These are phyloP conservation scores for Suhomyces anneliseae DNA, from an alignment of 1,139 yeast species.

Conservation along the genomic window DNA sequence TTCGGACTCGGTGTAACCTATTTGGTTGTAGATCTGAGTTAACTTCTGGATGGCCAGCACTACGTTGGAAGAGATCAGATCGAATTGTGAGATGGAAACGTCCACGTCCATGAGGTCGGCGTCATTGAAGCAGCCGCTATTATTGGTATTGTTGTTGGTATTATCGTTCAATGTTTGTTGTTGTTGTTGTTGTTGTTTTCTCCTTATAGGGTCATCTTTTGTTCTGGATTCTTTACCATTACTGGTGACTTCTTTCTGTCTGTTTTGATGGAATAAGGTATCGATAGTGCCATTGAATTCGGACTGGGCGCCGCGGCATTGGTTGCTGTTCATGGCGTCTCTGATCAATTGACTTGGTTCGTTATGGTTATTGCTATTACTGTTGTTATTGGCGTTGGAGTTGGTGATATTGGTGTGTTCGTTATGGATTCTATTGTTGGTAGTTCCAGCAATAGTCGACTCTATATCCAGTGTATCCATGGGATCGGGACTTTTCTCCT, in stretches of 20 bases:
- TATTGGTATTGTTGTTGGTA: not conserved
- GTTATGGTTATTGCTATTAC: no score
- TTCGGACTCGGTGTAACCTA: slow-evolving; percentile 41
- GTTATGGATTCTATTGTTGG: not conserved
- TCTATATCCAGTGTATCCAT: slow-evolving; percentile 14
- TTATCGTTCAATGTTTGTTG: not conserved
- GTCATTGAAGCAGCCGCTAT: no score
- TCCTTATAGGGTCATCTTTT: no score
- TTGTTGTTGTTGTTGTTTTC: not conserved
- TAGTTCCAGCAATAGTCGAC: slow-evolving; percentile 9
- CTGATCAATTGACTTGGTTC: no score
- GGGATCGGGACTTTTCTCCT: not conserved
- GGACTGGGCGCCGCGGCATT: no score
- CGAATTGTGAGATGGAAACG: slow-evolving; percentile 2
- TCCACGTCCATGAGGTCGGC: not conserved
- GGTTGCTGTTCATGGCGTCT: no score
- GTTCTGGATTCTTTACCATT: no score
- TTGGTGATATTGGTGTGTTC: not conserved
- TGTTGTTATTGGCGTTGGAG: not conserved
- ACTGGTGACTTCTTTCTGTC: no score
- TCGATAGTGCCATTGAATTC: no score
- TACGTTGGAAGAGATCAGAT: slow-evolving; percentile 18
- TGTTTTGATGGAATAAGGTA: no score
- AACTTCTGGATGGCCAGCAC: slow-evolving; percentile 37
- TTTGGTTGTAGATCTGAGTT: slow-evolving; percentile 33